A percentile compares a stretch with the other conserved stretches of the same genome.
These are phyloP conservation scores for Marasmius tenuissimus DNA, from an alignment of 1,284 basidiomycete genomes.

Conservation along the genomic window DNA sequence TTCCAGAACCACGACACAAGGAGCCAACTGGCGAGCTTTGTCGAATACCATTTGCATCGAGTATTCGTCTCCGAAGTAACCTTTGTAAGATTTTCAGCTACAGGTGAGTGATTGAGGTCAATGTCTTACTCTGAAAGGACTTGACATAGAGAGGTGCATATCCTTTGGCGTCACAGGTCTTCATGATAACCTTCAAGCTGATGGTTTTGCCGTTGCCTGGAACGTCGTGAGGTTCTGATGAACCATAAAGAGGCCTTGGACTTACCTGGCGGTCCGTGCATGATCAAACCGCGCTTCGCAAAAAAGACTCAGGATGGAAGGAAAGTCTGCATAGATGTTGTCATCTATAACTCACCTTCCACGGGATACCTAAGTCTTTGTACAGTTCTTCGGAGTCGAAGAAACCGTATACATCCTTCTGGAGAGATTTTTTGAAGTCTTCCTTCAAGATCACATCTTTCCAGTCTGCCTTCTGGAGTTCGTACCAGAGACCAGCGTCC, in stretches of 20 bases:
- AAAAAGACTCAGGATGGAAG: neutral
- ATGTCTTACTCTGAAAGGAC: conserved; percentile 55
- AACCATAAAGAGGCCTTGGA: neutral
- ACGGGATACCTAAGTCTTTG: conserved; percentile 72
- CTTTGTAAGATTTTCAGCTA: conserved; percentile 29
- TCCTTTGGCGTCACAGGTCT: conserved; percentile 56
- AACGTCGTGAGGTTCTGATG: neutral
- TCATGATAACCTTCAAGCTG: conserved; percentile 76
- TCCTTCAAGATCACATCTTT: conserved; percentile 75
- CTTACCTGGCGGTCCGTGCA: conserved; percentile 72
- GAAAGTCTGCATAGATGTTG: neutral
- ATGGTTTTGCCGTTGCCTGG: conserved; percentile 84
- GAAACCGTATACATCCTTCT: conserved; percentile 77
- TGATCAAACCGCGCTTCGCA: conserved; percentile 64
- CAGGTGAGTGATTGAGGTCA: neutral
- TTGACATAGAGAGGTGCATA: conserved; percentile 78
- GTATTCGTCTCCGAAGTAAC: conserved; percentile 64
- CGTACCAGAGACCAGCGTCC: conserved; percentile 59
- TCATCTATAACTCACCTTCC: conserved; percentile 59
- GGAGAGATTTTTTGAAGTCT: conserved; percentile 62
- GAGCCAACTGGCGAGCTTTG: conserved; percentile 66
- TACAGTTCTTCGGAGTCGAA: conserved; percentile 72
- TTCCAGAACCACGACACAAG: conserved; percentile 78
- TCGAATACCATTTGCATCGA: conserved; percentile 64
- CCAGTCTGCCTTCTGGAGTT: conserved; percentile 75